These are phyloP conservation scores for Paxillus involutus DNA, from an alignment of 768 basidiomycete species.

Conservation along the genomic window DNA sequence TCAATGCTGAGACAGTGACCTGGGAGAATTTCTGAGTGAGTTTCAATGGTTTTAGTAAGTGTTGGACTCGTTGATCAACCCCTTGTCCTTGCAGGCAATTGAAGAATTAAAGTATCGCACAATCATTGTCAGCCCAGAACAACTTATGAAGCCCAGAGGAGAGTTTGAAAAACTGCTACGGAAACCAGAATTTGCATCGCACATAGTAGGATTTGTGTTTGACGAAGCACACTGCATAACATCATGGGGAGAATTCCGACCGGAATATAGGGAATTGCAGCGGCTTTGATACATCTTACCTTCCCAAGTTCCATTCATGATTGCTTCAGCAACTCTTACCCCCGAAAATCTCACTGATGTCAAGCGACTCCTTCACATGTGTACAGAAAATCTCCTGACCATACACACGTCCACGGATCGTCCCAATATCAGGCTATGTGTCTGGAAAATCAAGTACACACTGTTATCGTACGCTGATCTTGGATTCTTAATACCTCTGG, in stretches of 20 bases:
- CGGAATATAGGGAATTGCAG: constrained; percentile 31
- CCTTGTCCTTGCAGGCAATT: not conserved
- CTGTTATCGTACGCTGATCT: constrained; percentile 25
- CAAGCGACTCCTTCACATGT: too few species aligned
- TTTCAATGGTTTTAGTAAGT: too few species aligned
- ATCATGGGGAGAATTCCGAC: constrained; percentile 31
- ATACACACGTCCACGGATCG: constrained; percentile 30
- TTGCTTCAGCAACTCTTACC: too few species aligned
- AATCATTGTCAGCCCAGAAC: constrained; percentile 9
- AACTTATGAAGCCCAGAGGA: constrained; percentile 11
- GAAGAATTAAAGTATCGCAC: not conserved
- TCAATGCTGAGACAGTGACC: not conserved
- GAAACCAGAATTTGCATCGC: not conserved
- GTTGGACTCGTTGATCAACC: not conserved
- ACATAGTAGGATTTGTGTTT: constrained; percentile 5
- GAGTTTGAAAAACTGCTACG: constrained; percentile 10
- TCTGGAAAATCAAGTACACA: constrained; percentile 20
- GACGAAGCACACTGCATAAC: constrained; percentile 26
- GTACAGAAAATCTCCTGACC: not conserved
- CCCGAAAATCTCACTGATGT: constrained; percentile 16
- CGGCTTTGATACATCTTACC: constrained; percentile 30
- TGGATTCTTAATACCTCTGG: constrained; percentile 18
- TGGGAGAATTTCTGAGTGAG: not conserved
- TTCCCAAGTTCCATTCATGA: too few species aligned
- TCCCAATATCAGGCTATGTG: constrained; percentile 35